A percentile compares a stretch with the other conserved stretches of the same genome.
These are phyloP conservation scores for Lodderomyces pseudojiufengensis DNA, from an alignment of 1,139 yeast species.

Conservation along the genomic window DNA sequence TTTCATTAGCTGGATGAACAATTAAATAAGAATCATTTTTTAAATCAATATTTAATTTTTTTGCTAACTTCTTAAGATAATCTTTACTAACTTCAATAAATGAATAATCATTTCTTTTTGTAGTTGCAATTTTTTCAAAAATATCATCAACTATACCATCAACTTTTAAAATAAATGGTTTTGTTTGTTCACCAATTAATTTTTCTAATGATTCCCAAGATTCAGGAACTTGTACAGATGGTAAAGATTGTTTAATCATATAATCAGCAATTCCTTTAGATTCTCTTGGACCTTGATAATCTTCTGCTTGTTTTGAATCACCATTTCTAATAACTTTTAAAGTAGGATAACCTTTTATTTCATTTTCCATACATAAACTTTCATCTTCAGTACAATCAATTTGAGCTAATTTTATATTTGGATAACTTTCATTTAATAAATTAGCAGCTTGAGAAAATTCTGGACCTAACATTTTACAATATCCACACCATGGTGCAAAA, in stretches of 20 bases:
- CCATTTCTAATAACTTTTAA: constrained; percentile 83
- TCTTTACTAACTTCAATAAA: constrained; percentile 55
- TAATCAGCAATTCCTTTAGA: constrained; percentile 72
- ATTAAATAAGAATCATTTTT: constrained; percentile 31
- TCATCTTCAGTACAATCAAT: constrained; percentile 89
- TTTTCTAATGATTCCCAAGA: constrained; percentile 49
- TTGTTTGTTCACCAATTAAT: constrained; percentile 42
- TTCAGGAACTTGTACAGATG: constrained; percentile 62
- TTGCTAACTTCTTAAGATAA: constrained; percentile 25
- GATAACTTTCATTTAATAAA: constrained; percentile 51
- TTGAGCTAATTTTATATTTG: constrained; percentile 77
- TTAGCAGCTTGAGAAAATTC: constrained; percentile 87
- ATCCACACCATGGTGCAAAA: constrained; percentile 99
- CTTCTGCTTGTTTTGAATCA: constrained; percentile 42
- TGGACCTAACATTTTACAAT: constrained; percentile 92
- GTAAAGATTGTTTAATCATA: constrained; percentile 81
- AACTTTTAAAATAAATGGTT: constrained; percentile 55
- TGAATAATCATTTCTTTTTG: constrained; percentile 56
- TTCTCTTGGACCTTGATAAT: constrained; percentile 82
- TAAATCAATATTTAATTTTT: constrained; percentile 19
- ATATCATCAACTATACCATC: constrained; percentile 37
- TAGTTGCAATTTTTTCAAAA: constrained; percentile 51
- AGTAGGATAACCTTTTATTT: constrained; percentile 89
- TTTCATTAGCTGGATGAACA: constrained; percentile 34
- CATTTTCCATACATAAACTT: constrained; percentile 71